A percentile compares a stretch with the other conserved stretches of the same genome.
phyloP scores from a whole-genome alignment of 2,329 filamentous ascomycete species.

The Verticillium tricorpus region DNA sequence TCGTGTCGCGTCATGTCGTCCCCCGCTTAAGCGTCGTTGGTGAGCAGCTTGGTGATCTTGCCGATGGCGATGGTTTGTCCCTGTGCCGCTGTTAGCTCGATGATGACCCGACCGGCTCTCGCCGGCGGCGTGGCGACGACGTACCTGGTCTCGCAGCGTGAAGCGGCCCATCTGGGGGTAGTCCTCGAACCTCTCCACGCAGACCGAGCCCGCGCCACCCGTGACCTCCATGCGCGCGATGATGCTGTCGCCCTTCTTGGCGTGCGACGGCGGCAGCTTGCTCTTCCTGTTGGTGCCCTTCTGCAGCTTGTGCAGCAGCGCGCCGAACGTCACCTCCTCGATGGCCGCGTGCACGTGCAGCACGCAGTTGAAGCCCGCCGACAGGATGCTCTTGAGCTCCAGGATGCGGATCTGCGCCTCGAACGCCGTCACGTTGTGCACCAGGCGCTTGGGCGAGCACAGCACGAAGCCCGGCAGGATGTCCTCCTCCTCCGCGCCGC shows the following conservation, averaged over 20 bases:
- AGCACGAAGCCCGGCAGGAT: conserved; percentile 93
- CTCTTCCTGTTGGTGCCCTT: conserved; percentile 92
- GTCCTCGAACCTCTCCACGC: conserved; percentile 91
- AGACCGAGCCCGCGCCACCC: conserved; percentile 80
- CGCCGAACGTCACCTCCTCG: conserved; percentile 90
- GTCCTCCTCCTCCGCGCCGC: conserved; percentile 96
- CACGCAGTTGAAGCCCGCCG: conserved; percentile 95
- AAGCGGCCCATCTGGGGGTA: conserved; percentile 92
- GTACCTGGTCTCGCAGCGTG: conserved; percentile 81
- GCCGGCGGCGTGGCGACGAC: conserved; percentile 22
- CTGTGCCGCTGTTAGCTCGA: conserved; percentile 38
- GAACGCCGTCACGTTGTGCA: conserved; percentile 84
- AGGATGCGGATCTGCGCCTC: conserved; percentile 96
- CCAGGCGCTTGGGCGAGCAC: conserved; percentile 88
- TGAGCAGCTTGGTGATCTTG: conserved; percentile 89
- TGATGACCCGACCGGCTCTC: conserved; percentile 1
- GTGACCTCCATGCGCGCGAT: conserved; percentile 89
- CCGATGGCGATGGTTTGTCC: conserved; percentile 99
- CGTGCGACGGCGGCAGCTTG: conserved; percentile 89
- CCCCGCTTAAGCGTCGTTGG: conserved; percentile 26
- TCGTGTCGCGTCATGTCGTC: conserved; percentile 2
- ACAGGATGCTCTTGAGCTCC: conserved; percentile 90
- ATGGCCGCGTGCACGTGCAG: conserved; percentile 96
- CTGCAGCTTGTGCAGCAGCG: conserved; percentile 87
- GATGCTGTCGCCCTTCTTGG: conserved; percentile 75